These are phyloP conservation scores for Colletotrichum melonis DNA, from an alignment of 2,329 filamentous ascomycete genomes.

Conservation along the genomic window DNA sequence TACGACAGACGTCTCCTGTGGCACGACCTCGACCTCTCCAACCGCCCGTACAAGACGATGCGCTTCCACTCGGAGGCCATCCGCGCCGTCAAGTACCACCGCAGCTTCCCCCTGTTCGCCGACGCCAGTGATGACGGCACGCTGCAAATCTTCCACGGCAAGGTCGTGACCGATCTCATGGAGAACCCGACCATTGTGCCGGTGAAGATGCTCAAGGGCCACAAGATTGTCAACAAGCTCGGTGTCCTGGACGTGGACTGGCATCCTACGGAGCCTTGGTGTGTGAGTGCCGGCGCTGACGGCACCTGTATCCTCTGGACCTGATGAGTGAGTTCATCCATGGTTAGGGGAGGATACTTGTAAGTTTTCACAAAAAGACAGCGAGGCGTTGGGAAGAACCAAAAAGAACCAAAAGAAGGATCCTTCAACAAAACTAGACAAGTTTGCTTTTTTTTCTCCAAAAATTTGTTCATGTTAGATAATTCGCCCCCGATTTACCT, in stretches of 20 bases:
- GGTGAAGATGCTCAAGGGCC: slow-evolving; percentile 91
- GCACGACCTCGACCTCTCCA: slow-evolving; percentile 95
- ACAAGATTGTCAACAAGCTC: slow-evolving; percentile 85
- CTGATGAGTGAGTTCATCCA: slow-evolving; percentile 47
- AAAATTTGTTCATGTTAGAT: slow-evolving; percentile 13
- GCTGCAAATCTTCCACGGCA: slow-evolving; percentile 96
- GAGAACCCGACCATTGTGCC: slow-evolving; percentile 97
- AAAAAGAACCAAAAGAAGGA: slow-evolving; percentile 23
- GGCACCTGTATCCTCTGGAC: slow-evolving; percentile 93
- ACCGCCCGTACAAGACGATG: slow-evolving; percentile 94
- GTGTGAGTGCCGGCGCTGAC: slow-evolving; percentile 93
- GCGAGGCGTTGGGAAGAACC: slow-evolving; percentile 36
- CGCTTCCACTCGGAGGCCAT: slow-evolving; percentile 95
- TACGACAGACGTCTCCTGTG: slow-evolving; percentile 95
- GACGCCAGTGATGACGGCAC: slow-evolving; percentile 96
- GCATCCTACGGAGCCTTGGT: slow-evolving; percentile 95
- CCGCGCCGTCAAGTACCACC: slow-evolving; percentile 88
- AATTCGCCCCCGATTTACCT: slow-evolving; percentile 6
- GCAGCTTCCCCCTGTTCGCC: slow-evolving; percentile 85
- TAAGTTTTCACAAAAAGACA: slow-evolving; percentile 33
- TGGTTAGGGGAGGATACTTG: slow-evolving; percentile 17
- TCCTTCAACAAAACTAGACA: background rate
- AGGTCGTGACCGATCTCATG: slow-evolving; percentile 93
- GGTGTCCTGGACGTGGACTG: slow-evolving; percentile 96
- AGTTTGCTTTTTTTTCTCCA: background rate